Evolutionary conservation across 2,329 filamentous ascomycete species (phyloP).

Genomic region (Juglanconis sp.): DNA sequence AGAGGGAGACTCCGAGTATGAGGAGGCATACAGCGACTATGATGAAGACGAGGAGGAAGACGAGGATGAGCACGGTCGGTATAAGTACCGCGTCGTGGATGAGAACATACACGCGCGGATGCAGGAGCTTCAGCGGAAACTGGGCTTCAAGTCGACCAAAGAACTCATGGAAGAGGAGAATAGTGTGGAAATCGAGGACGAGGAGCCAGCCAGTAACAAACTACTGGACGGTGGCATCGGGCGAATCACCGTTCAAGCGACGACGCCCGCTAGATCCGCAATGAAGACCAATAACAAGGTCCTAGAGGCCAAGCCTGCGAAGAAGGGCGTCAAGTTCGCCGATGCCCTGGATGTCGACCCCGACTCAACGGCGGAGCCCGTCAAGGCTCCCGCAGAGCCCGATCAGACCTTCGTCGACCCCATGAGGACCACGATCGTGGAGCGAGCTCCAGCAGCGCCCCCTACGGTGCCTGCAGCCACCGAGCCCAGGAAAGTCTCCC

Average conservation of each 20-base stretch:
- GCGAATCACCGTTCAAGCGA: constrained; percentile 48
- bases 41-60: constrained; percentile 48
- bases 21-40: constrained; percentile 34
- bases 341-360: constrained; percentile 67
- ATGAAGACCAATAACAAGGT: constrained; percentile 19
- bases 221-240: constrained; percentile 50
- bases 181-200: constrained; percentile 31
- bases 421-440: constrained; percentile 24
- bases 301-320: constrained; percentile 28
- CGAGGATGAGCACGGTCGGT: constrained; percentile 71
- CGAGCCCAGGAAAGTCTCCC: constrained; percentile 42
- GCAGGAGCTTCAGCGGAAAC: constrained; percentile 76
- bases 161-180: constrained; percentile 32
- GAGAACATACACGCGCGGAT: constrained; percentile 78
- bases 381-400: constrained; percentile 24
- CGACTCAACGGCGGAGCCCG: constrained; percentile 28
- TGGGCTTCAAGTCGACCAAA: constrained; percentile 56
- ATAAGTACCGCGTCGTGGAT: constrained; percentile 62
- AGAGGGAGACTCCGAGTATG: constrained; percentile 11
- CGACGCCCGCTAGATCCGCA: constrained; percentile 28
- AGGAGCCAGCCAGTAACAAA: neutral
- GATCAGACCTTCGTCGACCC: constrained; percentile 21
- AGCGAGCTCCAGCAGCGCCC: constrained; percentile 23
- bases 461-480: constrained; percentile 14
- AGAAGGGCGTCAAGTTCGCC: constrained; percentile 82